These are phyloP conservation scores for Bauhinia variegata DNA, from an alignment of 306 rosid genomes.

Conservation along the genomic window DNA sequence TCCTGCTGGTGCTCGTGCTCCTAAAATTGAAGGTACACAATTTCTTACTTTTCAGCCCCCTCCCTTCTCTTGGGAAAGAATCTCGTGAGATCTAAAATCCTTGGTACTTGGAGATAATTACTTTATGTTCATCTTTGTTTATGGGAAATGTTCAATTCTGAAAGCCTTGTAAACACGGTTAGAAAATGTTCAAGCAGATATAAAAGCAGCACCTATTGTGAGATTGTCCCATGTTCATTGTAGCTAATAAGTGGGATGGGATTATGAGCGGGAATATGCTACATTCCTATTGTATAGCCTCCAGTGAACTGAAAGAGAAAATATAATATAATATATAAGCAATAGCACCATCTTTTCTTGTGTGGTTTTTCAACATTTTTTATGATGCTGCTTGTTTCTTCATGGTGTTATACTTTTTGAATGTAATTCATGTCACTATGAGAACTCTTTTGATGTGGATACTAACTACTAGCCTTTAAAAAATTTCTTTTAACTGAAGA, in stretches of 20 bases:
- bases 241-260: too few species aligned
- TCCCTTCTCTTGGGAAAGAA: constrained; percentile 6
- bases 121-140: constrained; percentile 16
- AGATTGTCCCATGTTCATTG: too few species aligned
- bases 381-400: constrained; percentile 29
- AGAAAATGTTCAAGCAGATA: constrained; percentile 13
- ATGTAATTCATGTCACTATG: constrained; percentile 1
- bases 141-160: neutral
- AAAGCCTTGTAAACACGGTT: constrained; percentile 4
- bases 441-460: neutral
- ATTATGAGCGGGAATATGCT: too few species aligned
- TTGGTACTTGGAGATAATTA: neutral
- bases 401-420: constrained; percentile 1
- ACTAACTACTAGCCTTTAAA: neutral
- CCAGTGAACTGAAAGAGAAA: too few species aligned
- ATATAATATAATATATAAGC: neutral
- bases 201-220: neutral
- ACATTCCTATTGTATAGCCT: too few species aligned
- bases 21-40: constrained; percentile 49
- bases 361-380: constrained; percentile 16
- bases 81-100: neutral
- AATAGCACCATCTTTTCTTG: constrained; percentile 1
- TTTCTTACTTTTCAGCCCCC: constrained; percentile 5
- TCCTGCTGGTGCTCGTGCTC: constrained; percentile 38
- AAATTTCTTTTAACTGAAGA: neutral